phyloP scores from a whole-genome alignment of 2,329 filamentous ascomycete genomes.

The Xylogone sp. region DNA sequence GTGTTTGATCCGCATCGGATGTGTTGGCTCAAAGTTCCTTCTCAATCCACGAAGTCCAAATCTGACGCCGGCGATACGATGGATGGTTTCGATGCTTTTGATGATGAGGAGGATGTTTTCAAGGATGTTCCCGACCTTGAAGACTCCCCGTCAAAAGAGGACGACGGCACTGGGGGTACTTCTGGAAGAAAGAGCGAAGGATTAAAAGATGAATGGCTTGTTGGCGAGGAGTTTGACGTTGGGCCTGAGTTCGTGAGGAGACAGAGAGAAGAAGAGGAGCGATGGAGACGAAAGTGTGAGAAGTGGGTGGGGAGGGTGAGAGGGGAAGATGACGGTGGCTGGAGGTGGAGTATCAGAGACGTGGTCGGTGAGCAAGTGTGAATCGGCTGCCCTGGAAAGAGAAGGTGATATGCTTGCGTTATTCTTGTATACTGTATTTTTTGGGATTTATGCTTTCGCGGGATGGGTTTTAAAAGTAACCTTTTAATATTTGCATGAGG shows the following conservation, averaged over 20 bases:
- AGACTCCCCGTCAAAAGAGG: slow-evolving; percentile 42
- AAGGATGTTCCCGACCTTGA: slow-evolving; percentile 92
- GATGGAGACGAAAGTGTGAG: slow-evolving; percentile 85
- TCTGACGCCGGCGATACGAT: slow-evolving; percentile 53
- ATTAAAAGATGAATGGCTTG: slow-evolving; percentile 73
- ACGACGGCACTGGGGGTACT: slow-evolving; percentile 43
- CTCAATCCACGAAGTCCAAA: slow-evolving; percentile 35
- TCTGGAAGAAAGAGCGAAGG: slow-evolving; percentile 52
- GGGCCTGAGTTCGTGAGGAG: slow-evolving; percentile 88
- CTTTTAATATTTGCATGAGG: not conserved
- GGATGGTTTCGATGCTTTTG: slow-evolving; percentile 65
- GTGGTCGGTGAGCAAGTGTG: slow-evolving; percentile 35
- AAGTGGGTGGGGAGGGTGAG: slow-evolving; percentile 69
- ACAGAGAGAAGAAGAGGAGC: slow-evolving; percentile 86
- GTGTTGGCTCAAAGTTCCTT: slow-evolving; percentile 87
- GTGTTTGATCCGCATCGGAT: slow-evolving; percentile 95
- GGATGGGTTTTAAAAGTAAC: not conserved
- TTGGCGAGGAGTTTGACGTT: slow-evolving; percentile 96
- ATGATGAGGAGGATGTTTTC: slow-evolving; percentile 91
- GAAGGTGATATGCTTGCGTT: not conserved
- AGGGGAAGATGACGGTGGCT: slow-evolving; percentile 49
- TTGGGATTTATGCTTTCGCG: not conserved
- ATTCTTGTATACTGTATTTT: not conserved
- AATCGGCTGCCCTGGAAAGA: not conserved
- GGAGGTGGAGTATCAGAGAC: slow-evolving; percentile 75